Conservation (phyloP, 2,329 filamentous ascomycete species). For the Pseudofabraea citricarpa region DNA sequence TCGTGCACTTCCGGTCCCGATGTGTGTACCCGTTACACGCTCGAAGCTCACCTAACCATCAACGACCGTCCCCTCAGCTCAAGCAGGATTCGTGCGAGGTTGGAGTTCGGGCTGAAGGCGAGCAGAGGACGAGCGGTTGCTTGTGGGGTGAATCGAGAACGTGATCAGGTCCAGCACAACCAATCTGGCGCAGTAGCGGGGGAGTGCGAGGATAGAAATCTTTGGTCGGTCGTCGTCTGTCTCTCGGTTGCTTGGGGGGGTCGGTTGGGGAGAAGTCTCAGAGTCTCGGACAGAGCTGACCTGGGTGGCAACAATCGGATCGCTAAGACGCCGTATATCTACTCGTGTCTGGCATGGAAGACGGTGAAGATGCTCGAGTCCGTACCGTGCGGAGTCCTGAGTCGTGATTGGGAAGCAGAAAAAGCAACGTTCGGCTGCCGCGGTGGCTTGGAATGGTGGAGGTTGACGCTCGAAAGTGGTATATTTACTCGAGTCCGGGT, state of each 20-base stretch:
- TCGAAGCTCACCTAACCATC: slow-evolving; percentile 22
- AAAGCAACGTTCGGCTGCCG: background rate
- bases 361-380: background rate
- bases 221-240: too few relatives aligned
- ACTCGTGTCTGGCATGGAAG: too few relatives aligned
- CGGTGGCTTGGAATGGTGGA: background rate
- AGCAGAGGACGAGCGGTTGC: too few relatives aligned
- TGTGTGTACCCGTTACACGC: slow-evolving; percentile 26
- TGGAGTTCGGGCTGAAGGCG: background rate
- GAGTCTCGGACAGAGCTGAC: background rate
- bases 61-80: slow-evolving; percentile 24
- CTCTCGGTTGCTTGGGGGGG: too few relatives aligned
- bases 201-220: too few relatives aligned
- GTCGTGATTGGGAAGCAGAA: background rate
- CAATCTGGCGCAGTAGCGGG: too few relatives aligned
- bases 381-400: background rate
- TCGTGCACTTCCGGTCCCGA: slow-evolving; percentile 28
- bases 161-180: too few relatives aligned
- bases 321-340: slow-evolving; percentile 1
- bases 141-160: too few relatives aligned
- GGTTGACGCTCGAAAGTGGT: background rate
- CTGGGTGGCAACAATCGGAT: background rate
- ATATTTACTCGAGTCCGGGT: background rate
- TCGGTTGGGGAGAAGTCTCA: background rate
- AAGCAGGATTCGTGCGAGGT: slow-evolving; percentile 16